phyloP scores from a whole-genome alignment of 2,329 filamentous ascomycete genomes.

The Cladosporium sp. region DNA sequence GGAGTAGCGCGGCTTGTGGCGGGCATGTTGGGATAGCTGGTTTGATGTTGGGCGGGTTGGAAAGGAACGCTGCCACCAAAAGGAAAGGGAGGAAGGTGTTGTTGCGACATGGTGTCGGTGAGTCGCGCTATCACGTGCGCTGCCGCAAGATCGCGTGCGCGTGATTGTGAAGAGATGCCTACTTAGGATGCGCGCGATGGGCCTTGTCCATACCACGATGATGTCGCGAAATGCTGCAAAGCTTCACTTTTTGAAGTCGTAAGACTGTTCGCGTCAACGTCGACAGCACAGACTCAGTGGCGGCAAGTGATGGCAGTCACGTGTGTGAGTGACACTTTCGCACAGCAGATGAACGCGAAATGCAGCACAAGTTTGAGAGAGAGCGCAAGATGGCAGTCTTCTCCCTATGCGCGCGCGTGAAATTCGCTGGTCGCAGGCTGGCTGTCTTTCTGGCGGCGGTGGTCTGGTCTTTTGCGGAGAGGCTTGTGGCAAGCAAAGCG shows the following conservation, averaged over 20 bases:
- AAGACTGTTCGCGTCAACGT: neutral
- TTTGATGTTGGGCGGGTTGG: conserved; percentile 18
- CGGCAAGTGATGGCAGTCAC: neutral
- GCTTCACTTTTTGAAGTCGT: neutral
- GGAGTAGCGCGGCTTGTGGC: conserved; percentile 9
- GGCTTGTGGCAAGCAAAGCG: neutral
- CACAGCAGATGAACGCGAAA: neutral
- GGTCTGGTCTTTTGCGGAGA: conserved; percentile 5
- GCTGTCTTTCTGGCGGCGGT: neutral
- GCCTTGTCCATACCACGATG: neutral
- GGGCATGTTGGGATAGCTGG: conserved; percentile 19
- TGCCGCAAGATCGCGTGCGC: conserved; percentile 18
- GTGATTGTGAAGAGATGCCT: conserved; percentile 11
- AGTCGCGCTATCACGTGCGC: conserved; percentile 9
- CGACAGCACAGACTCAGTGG: neutral
- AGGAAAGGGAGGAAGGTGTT: conserved; percentile 21
- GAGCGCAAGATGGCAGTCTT: neutral
- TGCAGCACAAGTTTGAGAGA: neutral
- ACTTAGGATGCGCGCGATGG: neutral
- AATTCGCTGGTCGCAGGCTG: neutral
- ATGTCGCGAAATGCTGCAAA: neutral
- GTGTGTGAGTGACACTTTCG: neutral
- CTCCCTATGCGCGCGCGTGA: neutral
- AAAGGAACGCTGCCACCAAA: conserved; percentile 20
- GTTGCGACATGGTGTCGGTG: conserved; percentile 24